Conservation (phyloP, 108 stramenopile genomes). For the Nitzschia sp. region DNA sequence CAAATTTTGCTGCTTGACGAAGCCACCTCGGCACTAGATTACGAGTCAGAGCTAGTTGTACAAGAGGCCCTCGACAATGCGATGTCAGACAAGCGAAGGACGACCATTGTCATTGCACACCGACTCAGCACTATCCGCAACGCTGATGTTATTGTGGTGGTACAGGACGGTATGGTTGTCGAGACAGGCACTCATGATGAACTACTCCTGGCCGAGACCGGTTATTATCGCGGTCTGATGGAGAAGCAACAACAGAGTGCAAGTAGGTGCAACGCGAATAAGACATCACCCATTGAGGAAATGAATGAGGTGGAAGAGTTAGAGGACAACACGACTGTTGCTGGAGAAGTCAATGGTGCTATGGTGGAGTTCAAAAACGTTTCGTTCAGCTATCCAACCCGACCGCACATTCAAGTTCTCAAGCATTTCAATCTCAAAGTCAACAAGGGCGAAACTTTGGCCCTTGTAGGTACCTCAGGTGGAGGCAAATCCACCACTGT, state of each 20-base stretch:
- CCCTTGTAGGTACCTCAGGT: constrained; percentile 37
- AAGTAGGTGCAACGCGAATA: no score
- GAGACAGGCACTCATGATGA: constrained; percentile 92
- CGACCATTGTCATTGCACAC: constrained; percentile 94
- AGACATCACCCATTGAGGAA: no score
- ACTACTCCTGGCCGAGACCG: constrained; percentile 50
- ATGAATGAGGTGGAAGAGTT: no score
- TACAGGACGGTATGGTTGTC: constrained; percentile 78
- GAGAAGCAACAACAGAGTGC: constrained; percentile 46
- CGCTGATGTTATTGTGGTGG: constrained; percentile 90
- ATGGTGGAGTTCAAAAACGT: constrained; percentile 61
- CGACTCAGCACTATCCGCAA: constrained; percentile 92
- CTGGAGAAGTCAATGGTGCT: constrained; percentile 80
- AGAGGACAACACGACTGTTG: constrained; percentile 72
- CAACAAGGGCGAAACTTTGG: constrained; percentile 26
- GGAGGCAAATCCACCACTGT: constrained; percentile 87
- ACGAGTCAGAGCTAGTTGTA: constrained; percentile 80
- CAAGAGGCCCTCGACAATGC: constrained; percentile 87
- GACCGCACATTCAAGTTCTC: constrained; percentile 70
- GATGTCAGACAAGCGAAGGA: constrained; percentile 61
- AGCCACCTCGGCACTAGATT: constrained; percentile 77
- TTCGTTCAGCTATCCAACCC: constrained; percentile 84
- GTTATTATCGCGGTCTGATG: constrained; percentile 76
- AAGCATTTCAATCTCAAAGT: constrained; percentile 54
- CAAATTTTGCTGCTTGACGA: constrained; percentile 87